phyloP scores from a whole-genome alignment of 345 rosid species.

The Raphanus sativus region DNA sequence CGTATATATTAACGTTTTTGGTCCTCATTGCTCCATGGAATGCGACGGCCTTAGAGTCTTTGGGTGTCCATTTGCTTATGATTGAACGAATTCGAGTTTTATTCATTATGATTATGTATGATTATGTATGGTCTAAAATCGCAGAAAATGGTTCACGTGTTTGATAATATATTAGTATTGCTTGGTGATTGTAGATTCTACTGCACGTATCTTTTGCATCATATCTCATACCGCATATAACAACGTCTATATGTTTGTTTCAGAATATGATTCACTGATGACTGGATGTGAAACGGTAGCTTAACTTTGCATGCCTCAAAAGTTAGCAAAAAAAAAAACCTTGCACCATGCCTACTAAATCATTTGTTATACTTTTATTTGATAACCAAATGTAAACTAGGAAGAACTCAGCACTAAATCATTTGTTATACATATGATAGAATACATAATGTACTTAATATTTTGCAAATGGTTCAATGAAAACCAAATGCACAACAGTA shows the following conservation, averaged over 20 bases:
- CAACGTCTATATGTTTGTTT: background rate
- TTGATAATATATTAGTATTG: background rate
- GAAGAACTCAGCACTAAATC: too few relatives aligned
- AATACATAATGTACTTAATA: background rate
- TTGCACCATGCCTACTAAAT: background rate
- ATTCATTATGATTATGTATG: background rate
- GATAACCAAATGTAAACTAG: too few relatives aligned
- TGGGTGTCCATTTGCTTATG: background rate
- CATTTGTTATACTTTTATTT: too few relatives aligned
- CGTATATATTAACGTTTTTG: background rate
- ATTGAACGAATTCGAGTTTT: background rate
- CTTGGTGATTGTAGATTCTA: background rate
- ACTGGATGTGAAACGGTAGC: background rate
- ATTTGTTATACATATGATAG: background rate
- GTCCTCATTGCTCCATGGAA: background rate
- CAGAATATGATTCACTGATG: background rate
- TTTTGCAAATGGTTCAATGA: background rate
- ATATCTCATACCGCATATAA: slow-evolving; percentile 7
- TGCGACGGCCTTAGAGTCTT: background rate
- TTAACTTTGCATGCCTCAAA: background rate
- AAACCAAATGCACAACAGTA: background rate
- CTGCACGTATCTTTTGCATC: slow-evolving; percentile 6
- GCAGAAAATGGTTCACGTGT: background rate
- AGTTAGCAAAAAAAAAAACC: too few relatives aligned
- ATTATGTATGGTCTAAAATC: background rate